Base-by-base conservation (phyloP, 495 filamentous ascomycete species). In the Hypoxylon trugodes region DNA sequence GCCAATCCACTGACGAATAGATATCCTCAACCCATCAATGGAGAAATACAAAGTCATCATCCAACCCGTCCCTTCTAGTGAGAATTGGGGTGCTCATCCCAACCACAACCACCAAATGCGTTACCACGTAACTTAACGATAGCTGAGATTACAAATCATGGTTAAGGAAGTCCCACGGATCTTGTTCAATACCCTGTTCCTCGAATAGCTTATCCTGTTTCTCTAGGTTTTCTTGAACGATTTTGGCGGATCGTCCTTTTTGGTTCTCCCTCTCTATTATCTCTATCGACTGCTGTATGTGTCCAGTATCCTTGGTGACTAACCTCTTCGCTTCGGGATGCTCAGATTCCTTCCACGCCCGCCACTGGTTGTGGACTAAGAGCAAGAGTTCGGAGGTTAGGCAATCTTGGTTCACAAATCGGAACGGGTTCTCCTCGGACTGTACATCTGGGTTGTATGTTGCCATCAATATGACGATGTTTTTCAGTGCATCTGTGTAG, bases 371-470 rank as follows among this genome's bases (percentile, higher is more conserved):
- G 15, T 33, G 28, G 28, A 21, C 45, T 13, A 26, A 1, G 19
- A 10, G 2, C 25, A 62, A 70, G 1, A 68, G 18, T 16, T 24
- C 1, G 45, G 32, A 50, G 22, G 70, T 70, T 2, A 55, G 9
- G 21, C 46, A 61, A 0, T 48, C 30, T 37, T 56, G 60, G 26
- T 24, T n/a, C n/a, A n/a, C n/a, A 0, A 9, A 19, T 4, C 5
- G 9, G 25, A 21, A 9, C 24, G 1, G 1, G 18, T 54, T 7
- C 7, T 19, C 10, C 6, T 3, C 6, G 35, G 33, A 48, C 60
- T 66, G 40, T 30, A n/a, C n/a, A n/a, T 66, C 68, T 35, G 70
- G 67, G 40, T 72, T 69, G 6, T 60, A 30, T 36, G 62, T 53
- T 67, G 70, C 70, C 40, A 72, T 9, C 40, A 37, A 45, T 16